These are phyloP conservation scores for Talaromyces sp. DNA, from an alignment of 2,329 filamentous ascomycete genomes.

Conservation along the genomic window DNA sequence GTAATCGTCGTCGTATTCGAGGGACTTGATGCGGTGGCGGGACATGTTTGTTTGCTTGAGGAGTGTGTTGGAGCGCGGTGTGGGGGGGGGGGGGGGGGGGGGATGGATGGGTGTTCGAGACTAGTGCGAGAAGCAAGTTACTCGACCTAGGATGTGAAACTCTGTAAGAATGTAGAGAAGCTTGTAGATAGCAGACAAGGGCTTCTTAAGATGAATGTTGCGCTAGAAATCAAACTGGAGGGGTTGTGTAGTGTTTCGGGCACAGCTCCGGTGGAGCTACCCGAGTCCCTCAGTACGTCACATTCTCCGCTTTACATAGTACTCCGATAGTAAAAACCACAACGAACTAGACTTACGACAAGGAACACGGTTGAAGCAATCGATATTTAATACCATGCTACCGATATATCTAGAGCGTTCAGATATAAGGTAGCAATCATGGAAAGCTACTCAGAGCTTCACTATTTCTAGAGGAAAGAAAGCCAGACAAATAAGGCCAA, in stretches of 20 bases:
- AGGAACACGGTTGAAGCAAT: neutral
- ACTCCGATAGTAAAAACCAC: neutral
- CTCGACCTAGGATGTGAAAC: too few species aligned
- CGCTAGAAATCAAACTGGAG: neutral
- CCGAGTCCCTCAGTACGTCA: neutral
- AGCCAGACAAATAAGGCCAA: neutral
- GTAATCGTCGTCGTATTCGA: constrained; percentile 42
- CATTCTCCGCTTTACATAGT: neutral
- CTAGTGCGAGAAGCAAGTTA: neutral
- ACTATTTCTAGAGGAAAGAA: neutral
- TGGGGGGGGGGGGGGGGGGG: neutral
- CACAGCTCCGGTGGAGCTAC: constrained; percentile 5
- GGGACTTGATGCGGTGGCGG: constrained; percentile 45
- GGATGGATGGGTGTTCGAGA: neutral
- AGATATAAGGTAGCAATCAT: neutral
- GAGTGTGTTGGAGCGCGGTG: neutral
- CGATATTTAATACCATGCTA: neutral
- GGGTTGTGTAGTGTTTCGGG: neutral
- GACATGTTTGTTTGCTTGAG: constrained; percentile 35
- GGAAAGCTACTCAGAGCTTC: neutral
- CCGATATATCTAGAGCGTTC: neutral
- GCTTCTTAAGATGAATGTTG: neutral
- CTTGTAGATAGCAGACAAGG: neutral
- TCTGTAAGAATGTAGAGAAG: too few species aligned
- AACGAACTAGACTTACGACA: neutral